Conservation (phyloP, 257 asterid genomes). For the Buddleja alternifolia region DNA sequence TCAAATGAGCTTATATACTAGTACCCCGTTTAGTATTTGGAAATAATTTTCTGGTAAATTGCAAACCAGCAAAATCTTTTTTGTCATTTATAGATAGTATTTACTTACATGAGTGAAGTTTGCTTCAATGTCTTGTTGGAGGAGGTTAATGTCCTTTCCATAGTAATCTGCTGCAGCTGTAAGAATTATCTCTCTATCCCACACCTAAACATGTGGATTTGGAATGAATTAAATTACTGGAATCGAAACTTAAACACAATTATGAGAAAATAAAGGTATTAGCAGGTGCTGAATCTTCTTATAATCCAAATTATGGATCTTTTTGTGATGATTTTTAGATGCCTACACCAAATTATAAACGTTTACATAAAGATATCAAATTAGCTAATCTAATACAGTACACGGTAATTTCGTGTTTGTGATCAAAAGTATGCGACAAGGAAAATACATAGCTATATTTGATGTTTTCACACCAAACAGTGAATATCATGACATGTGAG, state of each 20-base stretch:
- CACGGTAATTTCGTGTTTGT: too few species aligned
- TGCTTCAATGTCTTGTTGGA: conserved; percentile 57
- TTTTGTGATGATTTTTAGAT: background rate
- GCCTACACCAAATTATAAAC: too few species aligned
- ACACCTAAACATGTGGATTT: conserved; percentile 49
- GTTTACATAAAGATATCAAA: too few species aligned
- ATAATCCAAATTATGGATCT: background rate
- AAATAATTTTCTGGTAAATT: background rate
- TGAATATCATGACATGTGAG: too few species aligned
- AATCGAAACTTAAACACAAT: background rate
- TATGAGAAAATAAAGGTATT: background rate
- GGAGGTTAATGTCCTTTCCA: conserved; percentile 71
- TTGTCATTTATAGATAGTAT: background rate
- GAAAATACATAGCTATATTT: too few species aligned
- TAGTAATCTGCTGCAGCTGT: conserved; percentile 86
- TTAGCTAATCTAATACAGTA: too few species aligned
- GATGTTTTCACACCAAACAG: too few species aligned
- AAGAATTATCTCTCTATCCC: conserved; percentile 96
- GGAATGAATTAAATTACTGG: background rate
- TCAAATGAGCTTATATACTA: background rate
- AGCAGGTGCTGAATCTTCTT: background rate
- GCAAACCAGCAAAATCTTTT: background rate
- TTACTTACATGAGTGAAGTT: conserved; percentile 75
- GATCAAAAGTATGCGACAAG: too few species aligned
- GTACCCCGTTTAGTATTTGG: conserved; percentile 1